Evolutionary conservation across 768 basidiomycete genomes (phyloP), one percentile per base, ranked within the genome.

Genomic region (Calocybe gangraenosa): DNA sequence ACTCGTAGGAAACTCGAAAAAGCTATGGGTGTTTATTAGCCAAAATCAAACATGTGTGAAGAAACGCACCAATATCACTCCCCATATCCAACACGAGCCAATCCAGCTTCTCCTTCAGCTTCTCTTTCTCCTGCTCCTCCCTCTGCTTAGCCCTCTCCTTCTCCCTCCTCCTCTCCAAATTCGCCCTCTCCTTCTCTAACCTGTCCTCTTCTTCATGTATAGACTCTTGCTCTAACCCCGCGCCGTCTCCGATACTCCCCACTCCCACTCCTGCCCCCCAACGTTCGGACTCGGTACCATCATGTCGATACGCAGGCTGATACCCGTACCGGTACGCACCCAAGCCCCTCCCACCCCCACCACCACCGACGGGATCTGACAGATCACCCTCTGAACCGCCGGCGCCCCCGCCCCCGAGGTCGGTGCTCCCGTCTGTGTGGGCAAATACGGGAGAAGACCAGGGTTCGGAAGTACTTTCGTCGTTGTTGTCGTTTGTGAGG

Each of bases 21-120:
- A 3, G 76, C 76, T 81, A 49, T 9, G 37, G 32, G 44, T 31
- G 23, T 31, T 48, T 46, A 34, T 20, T 37, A 42, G 9, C 31
- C 41, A 39, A 40, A 6, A 30, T 36, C 18, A 35, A 32, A 14
- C 17, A 38, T 11, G 21, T 7, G 13, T 10, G 45, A 17, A 47
- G 19, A 17, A 55, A 50, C 48, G 31, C 28, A 48, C 57, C 52
- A 20, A 48, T 17, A 9, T 58, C 57, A 19, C 33, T 49, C 1
- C 73, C 68, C 59, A 80, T 57, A 56, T 81, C 79, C 15, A 81
- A 59, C 7, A 74, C 69, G 14, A 80, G 62, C 74, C 71, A 80
- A 43, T 79, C 76, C 0, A 63, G 67, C 20, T 63, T 64, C 8
- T 64, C 62, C 1, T 60, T 61, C 8, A 55, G 52, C 40, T 52